These are phyloP conservation scores for Gaeumannomyces sp. DNA, from an alignment of 2,329 filamentous ascomycete species.

Conservation along the genomic window DNA sequence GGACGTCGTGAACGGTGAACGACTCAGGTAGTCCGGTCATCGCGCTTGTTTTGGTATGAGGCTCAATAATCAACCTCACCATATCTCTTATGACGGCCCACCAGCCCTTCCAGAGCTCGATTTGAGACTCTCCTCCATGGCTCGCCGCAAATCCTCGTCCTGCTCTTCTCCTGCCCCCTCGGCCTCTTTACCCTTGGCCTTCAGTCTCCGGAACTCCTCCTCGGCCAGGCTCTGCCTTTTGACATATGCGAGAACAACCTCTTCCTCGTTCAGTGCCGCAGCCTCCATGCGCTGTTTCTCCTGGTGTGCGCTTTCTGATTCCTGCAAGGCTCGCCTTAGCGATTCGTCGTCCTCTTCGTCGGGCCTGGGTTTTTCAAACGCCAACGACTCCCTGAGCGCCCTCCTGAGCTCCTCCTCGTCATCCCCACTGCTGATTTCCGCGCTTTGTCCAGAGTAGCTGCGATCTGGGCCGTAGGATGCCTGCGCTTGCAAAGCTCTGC, in stretches of 20 bases:
- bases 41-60: too few relatives aligned
- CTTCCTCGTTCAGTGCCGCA: conserved; percentile 52
- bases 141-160: conserved; percentile 50
- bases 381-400: conserved; percentile 42
- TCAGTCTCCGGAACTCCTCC: conserved; percentile 42
- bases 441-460: conserved; percentile 16
- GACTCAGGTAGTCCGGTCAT: too few relatives aligned
- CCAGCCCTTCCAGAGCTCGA: neutral
- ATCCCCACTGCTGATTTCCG: conserved; percentile 20
- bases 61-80: too few relatives aligned
- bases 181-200: conserved; percentile 29
- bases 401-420: conserved; percentile 48
- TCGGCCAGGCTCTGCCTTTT: conserved; percentile 71
- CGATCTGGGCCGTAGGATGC: neutral
- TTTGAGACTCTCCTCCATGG: conserved; percentile 49
- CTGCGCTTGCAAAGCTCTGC: conserved; percentile 37
- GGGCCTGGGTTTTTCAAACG: neutral
- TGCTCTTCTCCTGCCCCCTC: conserved; percentile 29
- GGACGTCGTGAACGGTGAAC: too few relatives aligned
- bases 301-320: conserved; percentile 38
- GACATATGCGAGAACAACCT: conserved; percentile 69
- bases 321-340: conserved; percentile 40
- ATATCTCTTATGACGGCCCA: neutral
- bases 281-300: conserved; percentile 34
- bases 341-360: conserved; percentile 18